Percentiles rank a stretch among this genome's conserved stretches.
Conservation (phyloP, 106 monocot genomes). For the Xerophyta viscosa region DNA sequence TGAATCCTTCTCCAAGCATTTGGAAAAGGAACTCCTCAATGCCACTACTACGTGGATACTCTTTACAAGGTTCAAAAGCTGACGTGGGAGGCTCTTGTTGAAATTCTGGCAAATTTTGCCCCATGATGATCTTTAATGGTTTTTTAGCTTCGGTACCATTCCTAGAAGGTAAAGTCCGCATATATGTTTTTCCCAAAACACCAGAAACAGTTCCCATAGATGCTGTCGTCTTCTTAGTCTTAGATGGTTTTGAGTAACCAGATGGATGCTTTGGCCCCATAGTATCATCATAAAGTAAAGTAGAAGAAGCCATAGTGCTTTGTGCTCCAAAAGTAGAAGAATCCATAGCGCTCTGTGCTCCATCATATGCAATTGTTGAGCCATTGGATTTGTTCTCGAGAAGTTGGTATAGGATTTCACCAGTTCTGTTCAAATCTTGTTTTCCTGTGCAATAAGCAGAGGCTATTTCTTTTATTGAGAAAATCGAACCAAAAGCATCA, state of each 20-base stretch:
- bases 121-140: constrained; percentile 31
- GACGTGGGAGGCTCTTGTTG: neutral
- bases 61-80: constrained; percentile 2
- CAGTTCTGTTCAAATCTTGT: constrained; percentile 40
- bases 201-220: constrained; percentile 57
- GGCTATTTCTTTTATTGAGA: constrained; percentile 73
- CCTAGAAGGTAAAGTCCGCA: constrained; percentile 2
- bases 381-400: constrained; percentile 17
- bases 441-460: constrained; percentile 54
- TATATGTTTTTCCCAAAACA: constrained; percentile 47
- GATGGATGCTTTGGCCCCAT: constrained; percentile 30
- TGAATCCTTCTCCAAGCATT: constrained; percentile 82
- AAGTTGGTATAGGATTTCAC: constrained; percentile 46
- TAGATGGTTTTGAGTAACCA: too few species aligned
- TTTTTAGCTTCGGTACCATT: constrained; percentile 25
- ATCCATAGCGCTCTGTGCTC: constrained; percentile 1
- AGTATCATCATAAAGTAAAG: constrained; percentile 5
- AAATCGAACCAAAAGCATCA: constrained; percentile 49
- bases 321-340: constrained; percentile 4
- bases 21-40: constrained; percentile 69
- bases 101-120: constrained; percentile 11
- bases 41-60: constrained; percentile 20
- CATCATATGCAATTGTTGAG: constrained; percentile 8
- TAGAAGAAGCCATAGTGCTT: too few species aligned
- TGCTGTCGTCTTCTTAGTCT: constrained; percentile 32